These are phyloP conservation scores for Aspergillus luchuensis DNA, from an alignment of 2,329 filamentous ascomycete species.

Conservation along the genomic window DNA sequence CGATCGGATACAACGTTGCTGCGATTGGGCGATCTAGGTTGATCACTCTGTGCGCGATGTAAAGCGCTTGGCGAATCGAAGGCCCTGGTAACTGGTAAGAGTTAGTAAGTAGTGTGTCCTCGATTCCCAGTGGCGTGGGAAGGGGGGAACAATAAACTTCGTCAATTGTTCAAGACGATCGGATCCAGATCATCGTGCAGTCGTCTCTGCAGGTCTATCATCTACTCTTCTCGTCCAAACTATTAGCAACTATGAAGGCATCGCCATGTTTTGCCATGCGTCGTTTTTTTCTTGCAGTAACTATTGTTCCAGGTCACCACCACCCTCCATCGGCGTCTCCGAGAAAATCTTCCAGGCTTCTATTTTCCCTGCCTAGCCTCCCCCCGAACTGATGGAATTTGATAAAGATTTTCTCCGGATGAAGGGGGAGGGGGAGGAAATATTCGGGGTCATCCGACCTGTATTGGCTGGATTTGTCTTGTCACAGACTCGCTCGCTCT, in stretches of 20 bases:
- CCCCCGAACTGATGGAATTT: not conserved
- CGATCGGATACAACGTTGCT: conserved; percentile 1
- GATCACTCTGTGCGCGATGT: conserved; percentile 6
- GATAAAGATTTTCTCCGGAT: not conserved
- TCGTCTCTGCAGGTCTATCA: conserved; percentile 1
- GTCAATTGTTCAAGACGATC: conserved; percentile 15
- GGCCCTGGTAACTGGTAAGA: not conserved
- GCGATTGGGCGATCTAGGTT: conserved; percentile 17
- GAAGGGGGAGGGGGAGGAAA: not conserved
- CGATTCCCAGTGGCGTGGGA: not conserved
- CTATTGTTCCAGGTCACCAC: conserved; percentile 2
- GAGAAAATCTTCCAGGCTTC: not conserved
- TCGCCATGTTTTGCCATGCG: not conserved
- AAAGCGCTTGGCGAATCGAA: not conserved
- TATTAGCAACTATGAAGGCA: conserved; percentile 7
- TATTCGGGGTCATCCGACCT: not conserved
- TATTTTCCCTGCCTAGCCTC: not conserved
- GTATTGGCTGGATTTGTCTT: not conserved
- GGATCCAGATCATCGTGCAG: conserved; percentile 14
- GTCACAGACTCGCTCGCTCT: not conserved
- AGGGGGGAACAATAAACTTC: conserved; percentile 20
- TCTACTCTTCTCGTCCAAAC: conserved; percentile 1
- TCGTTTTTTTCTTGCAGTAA: conserved; percentile 1
- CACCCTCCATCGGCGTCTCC: not conserved
- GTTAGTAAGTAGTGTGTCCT: not conserved